Evolutionary conservation across 108 stramenopile genomes (phyloP), one percentile per base, ranked within the genome.

Genomic region (Cyclotella cryptica): DNA sequence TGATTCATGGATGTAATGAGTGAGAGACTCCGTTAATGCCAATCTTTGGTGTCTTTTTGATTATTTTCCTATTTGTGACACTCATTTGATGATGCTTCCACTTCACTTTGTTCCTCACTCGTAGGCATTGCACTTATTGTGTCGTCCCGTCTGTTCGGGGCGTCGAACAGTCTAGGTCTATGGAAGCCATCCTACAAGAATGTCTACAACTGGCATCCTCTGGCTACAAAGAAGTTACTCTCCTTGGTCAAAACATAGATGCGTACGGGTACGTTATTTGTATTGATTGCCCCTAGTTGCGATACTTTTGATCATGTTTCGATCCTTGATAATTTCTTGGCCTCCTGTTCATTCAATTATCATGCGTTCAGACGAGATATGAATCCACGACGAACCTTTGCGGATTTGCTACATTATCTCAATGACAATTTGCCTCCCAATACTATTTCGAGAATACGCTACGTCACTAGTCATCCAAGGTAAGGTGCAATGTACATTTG

Each of bases 181-280:
- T 90, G 84, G 94, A 97, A 70, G 83, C 81, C 21, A 95, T 98
- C 44, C 70, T 97, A 18, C 60, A 85, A 39, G 97, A 98, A 83
- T 84, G 93, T 69, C 65, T 85, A 44, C 85, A 89, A 51, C 69
- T 98, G 44, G 89, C 81, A 29, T 40, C 69, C 0, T 52, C 75
- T 21, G 96, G 94, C 12, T 94, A 91, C 73, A 90, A 88, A 52
- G 96, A 97, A 80, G 72, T 97, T 6, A 98, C 96, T 10, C 86
- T 98, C 39, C 83, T 98, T 52, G 97, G 97, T 18, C 97, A 98
- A 84, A 98, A 98, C 83, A 95, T 98, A 63, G 96, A 98, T 75
- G 96, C 97, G 19, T 98, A 94, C 52, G 97, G 97, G 35, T 35
- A 35, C 6, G 35, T 35, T 35, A 35, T 6, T 35, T 2, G 2